A percentile compares a stretch with the other conserved stretches of the same genome.
phyloP scores from a whole-genome alignment of 2,329 filamentous ascomycete genomes.

The Alternaria gaisen region DNA sequence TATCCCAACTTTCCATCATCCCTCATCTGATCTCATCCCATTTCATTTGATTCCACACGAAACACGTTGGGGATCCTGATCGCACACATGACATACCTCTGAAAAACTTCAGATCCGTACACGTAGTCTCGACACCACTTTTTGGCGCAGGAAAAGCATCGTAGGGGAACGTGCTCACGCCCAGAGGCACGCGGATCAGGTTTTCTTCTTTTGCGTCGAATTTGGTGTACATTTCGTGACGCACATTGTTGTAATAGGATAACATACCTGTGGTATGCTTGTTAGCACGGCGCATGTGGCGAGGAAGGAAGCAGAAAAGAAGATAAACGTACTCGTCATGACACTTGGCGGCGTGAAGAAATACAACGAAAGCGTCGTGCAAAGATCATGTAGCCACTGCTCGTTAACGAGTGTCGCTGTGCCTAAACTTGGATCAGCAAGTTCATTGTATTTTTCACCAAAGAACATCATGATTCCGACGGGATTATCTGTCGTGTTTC shows the following conservation, averaged over 20 bases:
- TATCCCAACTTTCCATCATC: neutral
- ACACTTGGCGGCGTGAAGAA: slow-evolving; percentile 51
- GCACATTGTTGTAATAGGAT: slow-evolving; percentile 52
- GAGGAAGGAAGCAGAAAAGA: neutral
- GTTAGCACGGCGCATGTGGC: neutral
- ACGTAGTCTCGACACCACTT: slow-evolving; percentile 47
- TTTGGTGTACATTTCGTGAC: slow-evolving; percentile 51
- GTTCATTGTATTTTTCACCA: slow-evolving; percentile 56
- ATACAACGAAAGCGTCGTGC: slow-evolving; percentile 42
- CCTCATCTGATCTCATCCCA: neutral
- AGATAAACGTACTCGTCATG: slow-evolving; percentile 36
- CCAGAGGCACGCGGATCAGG: slow-evolving; percentile 49
- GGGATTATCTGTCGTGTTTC: slow-evolving; percentile 44
- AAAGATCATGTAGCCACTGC: slow-evolving; percentile 42
- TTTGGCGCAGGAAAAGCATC: slow-evolving; percentile 50
- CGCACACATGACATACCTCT: slow-evolving; percentile 22
- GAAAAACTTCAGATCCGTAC: slow-evolving; percentile 52
- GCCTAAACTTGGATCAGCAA: slow-evolving; percentile 42
- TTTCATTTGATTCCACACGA: neutral
- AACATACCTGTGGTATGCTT: slow-evolving; percentile 30
- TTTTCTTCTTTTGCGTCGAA: slow-evolving; percentile 50
- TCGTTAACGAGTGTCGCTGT: slow-evolving; percentile 42
- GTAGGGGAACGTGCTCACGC: slow-evolving; percentile 50
- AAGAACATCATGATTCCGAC: slow-evolving; percentile 57
- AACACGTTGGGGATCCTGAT: neutral